These are phyloP conservation scores for Gossypium bickii DNA, from an alignment of 345 rosid species.

Conservation along the genomic window DNA sequence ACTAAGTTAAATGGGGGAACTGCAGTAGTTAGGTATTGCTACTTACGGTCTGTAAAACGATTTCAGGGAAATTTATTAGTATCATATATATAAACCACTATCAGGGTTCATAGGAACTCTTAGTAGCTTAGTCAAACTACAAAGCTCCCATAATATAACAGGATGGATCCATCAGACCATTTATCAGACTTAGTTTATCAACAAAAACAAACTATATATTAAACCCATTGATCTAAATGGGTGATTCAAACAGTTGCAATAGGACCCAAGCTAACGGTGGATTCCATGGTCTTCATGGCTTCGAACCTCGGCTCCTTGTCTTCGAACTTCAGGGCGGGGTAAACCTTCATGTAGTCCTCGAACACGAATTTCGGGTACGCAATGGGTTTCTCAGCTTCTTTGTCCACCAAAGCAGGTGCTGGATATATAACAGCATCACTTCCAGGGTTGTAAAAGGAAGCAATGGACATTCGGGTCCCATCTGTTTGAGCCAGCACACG, in stretches of 20 bases:
- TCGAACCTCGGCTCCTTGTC: conserved; percentile 86
- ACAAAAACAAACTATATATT: not conserved
- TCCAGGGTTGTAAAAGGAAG: conserved; percentile 91
- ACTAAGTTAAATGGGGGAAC: too few relatives aligned
- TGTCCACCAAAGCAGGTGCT: conserved; percentile 49
- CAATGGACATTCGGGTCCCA: conserved; percentile 83
- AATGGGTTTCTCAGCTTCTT: conserved; percentile 32
- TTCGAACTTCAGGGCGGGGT: conserved; percentile 70
- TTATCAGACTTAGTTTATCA: not conserved
- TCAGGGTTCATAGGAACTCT: not conserved
- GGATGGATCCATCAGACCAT: not conserved
- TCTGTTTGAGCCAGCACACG: conserved; percentile 67
- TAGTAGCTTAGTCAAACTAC: not conserved
- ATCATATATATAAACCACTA: not conserved
- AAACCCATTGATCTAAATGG: not conserved
- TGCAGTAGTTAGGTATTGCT: too few relatives aligned
- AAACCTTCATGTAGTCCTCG: conserved; percentile 86
- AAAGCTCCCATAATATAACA: not conserved
- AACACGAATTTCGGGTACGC: conserved; percentile 75
- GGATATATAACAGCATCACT: conserved; percentile 75
- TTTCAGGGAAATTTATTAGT: not conserved
- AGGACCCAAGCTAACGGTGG: conserved; percentile 28
- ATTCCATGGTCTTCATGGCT: conserved; percentile 55
- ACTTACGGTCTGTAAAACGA: too few relatives aligned
- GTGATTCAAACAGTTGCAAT: conserved; percentile 32